Evolutionary conservation across 1,284 basidiomycete species (phyloP), one percentile per base, ranked within the genome.

Genomic region (Tilletia horrida): DNA sequence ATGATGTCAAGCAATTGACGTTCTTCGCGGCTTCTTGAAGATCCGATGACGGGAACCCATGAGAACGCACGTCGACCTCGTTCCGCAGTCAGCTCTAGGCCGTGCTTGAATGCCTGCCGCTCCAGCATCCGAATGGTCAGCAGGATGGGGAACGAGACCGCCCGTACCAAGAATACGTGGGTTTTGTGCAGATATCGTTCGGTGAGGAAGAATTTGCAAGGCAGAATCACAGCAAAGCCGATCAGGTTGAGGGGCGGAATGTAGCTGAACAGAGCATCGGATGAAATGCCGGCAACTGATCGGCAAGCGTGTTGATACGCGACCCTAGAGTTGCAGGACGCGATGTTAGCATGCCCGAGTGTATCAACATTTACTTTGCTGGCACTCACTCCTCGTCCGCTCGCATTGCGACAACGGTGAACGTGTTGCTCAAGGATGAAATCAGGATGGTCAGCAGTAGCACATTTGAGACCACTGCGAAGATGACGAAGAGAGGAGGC

Each of bases 351-450:
- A 40, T 40, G 11, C 9, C 18, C 48, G 35, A 40, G 35, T 40
- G 35, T 40, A 11, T 16, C 61, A 44, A 43, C 0, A 27, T 3
- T 7, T n/a, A 8, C 18, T 35, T 59, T 25, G 50, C n/a, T 27
- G 48, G 79, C 62, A 75, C 90, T 91, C 29, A 59, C 85, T 96
- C 93, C 4, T 93, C 92, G 13, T 88, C 88, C 21, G 93, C 93
- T 83, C 96, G 93, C 73, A 91, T 89, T 71, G 89, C 93, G 76
- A 96, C 92, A 21, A 87, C 91, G 0, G 92, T 88, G 81, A 96
- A 97, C 0, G 93, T 97, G 80, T 96, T 91, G 8, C 92, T 92
- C 23, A 97, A 85, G 61, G 96, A 93, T 6, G 84, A 92, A 89
- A 84, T 74, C 59, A 81, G 74, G 59, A 84, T 77, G 16, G 91